Conservation (phyloP, 805 yeast genomes). For the Wickerhamiella alocasiicola region DNA sequence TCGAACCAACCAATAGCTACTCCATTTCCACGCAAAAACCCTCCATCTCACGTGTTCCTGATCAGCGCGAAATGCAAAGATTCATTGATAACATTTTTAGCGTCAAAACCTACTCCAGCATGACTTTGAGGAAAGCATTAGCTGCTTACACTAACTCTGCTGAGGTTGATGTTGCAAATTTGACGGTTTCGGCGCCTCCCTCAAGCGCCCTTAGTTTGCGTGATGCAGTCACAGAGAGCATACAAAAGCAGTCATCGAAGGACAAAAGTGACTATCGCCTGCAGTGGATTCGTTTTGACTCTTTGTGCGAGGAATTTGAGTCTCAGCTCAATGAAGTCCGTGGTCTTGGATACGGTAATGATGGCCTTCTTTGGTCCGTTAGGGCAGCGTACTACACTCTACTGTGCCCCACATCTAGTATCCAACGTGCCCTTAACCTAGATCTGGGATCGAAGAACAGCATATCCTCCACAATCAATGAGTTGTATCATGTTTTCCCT, state of each 20-base stretch:
- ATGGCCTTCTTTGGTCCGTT: constrained; percentile 14
- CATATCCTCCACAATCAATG: background rate
- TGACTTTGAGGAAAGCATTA: constrained; percentile 10
- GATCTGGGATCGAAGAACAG: background rate
- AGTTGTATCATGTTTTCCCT: background rate
- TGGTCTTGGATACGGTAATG: constrained; percentile 28
- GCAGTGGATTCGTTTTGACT: constrained; percentile 58
- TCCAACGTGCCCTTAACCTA: constrained; percentile 1
- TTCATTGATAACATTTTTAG: constrained; percentile 10
- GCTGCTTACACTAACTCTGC: constrained; percentile 1
- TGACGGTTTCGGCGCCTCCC: constrained; percentile 7
- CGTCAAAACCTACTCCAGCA: constrained; percentile 5
- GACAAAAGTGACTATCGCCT: constrained; percentile 29
- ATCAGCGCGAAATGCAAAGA: constrained; percentile 10
- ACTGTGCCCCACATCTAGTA: constrained; percentile 3
- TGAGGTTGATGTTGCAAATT: constrained; percentile 5
- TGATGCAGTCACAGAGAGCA: constrained; percentile 1
- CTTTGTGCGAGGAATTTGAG: constrained; percentile 59
- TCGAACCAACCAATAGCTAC: background rate
- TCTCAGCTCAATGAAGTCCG: constrained; percentile 50
- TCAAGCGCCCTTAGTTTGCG: constrained; percentile 4
- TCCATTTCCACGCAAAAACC: constrained; percentile 3
- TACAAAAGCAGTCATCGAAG: background rate
- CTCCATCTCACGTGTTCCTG: constrained; percentile 10
- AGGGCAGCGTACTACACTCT: constrained; percentile 10